Base-by-base conservation (phyloP, 805 yeast species). In the Lipomyces spencermartinsiae region DNA sequence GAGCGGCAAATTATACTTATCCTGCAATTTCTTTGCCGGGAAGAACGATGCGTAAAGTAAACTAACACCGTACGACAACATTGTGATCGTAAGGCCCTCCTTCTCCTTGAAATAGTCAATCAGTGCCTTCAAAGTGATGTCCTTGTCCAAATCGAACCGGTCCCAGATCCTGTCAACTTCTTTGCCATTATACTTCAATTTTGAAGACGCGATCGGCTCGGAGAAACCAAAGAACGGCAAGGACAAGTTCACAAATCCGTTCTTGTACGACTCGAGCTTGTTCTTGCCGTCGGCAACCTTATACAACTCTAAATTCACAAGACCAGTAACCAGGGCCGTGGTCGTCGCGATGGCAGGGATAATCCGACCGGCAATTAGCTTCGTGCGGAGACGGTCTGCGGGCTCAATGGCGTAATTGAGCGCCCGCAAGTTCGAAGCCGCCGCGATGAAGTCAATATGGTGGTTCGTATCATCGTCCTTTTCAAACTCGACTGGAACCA, bases 291-390 rank as follows among this genome's bases (percentile, higher is more conserved):
- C 96, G 58, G 87, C 91, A 71, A 95, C 94, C 82, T 95, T 95
- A 83, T 91, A 91, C 66, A 94, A 83, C 80, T 95, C 99, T 73
- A 95, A 82, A 75, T 96, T 91, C 31, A 93, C 96, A 75, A 95
- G 83, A 59, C 99, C 99, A 6, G 99, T 92, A 29, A 95, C 99
- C 73, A 93, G 82, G 9, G 98, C 97, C n/a, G 99, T 95, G 1
- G 99, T 95, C 1, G 99, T 95, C 49, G 99, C 99, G 82, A 95
- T 95, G 25, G 99, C 99, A 16, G 99, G 99, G 73, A 95, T 95
- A 73, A 95, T 95, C 80, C 96, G 89, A 59, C 99, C 99, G 6
- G 99, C 99, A 78, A 95, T 94, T 76, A 94, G 92, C 82, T 95
- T 95, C 51, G 99, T 95, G 82, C 90, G 92, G 62, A 89, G 88